Conservation (phyloP, 805 yeast species). For the Suhomyces tanzawaensis region DNA sequence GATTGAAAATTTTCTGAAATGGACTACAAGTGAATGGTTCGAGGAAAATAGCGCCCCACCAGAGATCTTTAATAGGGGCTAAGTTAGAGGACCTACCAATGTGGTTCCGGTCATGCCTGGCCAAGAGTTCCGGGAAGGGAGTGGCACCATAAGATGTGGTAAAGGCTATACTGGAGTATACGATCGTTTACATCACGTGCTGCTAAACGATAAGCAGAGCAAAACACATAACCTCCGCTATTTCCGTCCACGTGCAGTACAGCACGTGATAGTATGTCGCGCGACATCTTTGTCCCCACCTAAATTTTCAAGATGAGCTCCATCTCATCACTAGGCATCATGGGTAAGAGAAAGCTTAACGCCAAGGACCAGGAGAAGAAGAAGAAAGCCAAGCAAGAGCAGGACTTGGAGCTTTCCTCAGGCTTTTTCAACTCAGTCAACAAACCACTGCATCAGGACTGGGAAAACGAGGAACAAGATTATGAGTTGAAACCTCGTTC, state of each 20-base stretch:
- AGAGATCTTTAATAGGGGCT: too few species aligned
- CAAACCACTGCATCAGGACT: conserved; percentile 28
- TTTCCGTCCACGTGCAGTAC: background rate
- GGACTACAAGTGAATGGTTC: background rate
- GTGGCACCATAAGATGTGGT: too few species aligned
- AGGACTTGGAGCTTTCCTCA: conserved; percentile 38
- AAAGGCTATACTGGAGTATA: too few species aligned
- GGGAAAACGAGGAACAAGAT: conserved; percentile 77
- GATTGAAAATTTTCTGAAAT: background rate
- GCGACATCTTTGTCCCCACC: too few species aligned
- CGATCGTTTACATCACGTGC: background rate
- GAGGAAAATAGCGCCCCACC: background rate
- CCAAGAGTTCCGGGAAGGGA: too few species aligned
- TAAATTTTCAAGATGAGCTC: background rate
- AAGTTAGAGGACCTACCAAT: too few species aligned
- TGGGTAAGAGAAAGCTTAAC: conserved; percentile 34
- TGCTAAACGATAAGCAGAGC: background rate
- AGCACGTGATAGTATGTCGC: background rate
- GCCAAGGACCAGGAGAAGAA: conserved; percentile 27
- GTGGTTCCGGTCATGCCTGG: too few species aligned
- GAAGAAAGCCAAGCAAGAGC: conserved; percentile 37
- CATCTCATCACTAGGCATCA: conserved; percentile 7
- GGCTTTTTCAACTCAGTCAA: conserved; percentile 30
- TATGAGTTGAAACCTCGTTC: conserved; percentile 74
- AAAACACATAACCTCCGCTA: background rate